Conservation (phyloP, 345 rosid species). For the Eucalyptus polybractea region DNA sequence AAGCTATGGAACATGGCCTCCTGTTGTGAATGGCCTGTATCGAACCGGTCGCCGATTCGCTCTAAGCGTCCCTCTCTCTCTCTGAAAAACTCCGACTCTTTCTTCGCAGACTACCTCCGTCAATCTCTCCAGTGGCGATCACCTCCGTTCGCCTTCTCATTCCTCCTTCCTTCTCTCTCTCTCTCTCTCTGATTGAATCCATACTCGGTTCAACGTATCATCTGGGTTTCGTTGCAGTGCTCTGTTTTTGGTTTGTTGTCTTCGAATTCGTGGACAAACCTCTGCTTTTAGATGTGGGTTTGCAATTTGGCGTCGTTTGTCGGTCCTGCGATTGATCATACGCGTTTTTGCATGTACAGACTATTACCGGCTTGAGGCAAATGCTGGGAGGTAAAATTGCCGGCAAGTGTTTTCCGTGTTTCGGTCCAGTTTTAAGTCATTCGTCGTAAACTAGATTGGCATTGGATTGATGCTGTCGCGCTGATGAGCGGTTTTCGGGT, state of each 20-base stretch:
- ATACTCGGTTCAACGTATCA: neutral
- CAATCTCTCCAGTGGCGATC: too few relatives aligned
- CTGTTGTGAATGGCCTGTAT: neutral
- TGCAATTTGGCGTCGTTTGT: neutral
- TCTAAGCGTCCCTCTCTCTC: neutral
- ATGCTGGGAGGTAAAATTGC: constrained; percentile 2
- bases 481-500: neutral
- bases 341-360: neutral
- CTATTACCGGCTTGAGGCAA: neutral
- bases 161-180: too few relatives aligned
- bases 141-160: too few relatives aligned
- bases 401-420: constrained; percentile 16
- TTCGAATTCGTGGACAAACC: neutral
- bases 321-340: neutral
- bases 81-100: neutral
- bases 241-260: neutral
- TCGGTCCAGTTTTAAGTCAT: neutral
- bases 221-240: neutral
- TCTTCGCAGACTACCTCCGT: neutral
- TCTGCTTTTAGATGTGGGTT: neutral
- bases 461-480: neutral
- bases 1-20: neutral
- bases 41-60: neutral
- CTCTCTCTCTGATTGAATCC: too few relatives aligned
- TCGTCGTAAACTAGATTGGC: neutral